Conservation (phyloP, 306 rosid genomes). For the Hippophae gyantsensis region DNA sequence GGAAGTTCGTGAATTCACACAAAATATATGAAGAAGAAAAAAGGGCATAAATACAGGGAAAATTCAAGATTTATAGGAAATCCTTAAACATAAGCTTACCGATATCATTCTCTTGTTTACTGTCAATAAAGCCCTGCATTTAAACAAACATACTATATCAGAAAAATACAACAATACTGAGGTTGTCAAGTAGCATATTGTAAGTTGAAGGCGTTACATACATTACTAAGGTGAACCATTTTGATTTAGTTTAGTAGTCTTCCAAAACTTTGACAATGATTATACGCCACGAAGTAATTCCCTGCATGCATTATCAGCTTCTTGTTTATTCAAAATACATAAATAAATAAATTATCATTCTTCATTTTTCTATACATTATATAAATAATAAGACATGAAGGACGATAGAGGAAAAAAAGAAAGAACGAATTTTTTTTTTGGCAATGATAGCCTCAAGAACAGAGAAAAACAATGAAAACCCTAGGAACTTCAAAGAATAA, state of each 20-base stretch:
- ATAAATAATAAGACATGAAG: too few species aligned
- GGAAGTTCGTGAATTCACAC: background rate
- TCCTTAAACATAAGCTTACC: slow-evolving; percentile 13
- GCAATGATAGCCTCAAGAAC: background rate
- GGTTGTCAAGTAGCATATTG: background rate
- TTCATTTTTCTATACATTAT: too few species aligned
- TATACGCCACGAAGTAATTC: background rate
- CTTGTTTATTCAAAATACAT: too few species aligned
- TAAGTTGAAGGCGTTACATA: slow-evolving; percentile 13
- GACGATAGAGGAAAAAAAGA: too few species aligned
- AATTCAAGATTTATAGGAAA: background rate
- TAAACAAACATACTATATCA: slow-evolving; percentile 6
- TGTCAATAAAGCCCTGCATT: slow-evolving; percentile 21
- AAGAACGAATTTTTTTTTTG: background rate
- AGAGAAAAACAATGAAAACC: background rate
- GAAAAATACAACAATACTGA: background rate
- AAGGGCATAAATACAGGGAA: background rate
- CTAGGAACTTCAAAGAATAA: too few species aligned
- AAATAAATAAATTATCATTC: too few species aligned
- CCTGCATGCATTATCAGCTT: slow-evolving; percentile 21
- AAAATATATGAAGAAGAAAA: background rate
- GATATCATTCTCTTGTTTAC: slow-evolving; percentile 23
- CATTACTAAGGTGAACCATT: slow-evolving; percentile 27
- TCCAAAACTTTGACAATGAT: background rate
- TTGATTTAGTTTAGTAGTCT: background rate